Percentiles rank a stretch among this genome's conserved stretches.
These are phyloP conservation scores for Bacterosira constricta DNA, from an alignment of 108 stramenopile species.

Conservation along the genomic window DNA sequence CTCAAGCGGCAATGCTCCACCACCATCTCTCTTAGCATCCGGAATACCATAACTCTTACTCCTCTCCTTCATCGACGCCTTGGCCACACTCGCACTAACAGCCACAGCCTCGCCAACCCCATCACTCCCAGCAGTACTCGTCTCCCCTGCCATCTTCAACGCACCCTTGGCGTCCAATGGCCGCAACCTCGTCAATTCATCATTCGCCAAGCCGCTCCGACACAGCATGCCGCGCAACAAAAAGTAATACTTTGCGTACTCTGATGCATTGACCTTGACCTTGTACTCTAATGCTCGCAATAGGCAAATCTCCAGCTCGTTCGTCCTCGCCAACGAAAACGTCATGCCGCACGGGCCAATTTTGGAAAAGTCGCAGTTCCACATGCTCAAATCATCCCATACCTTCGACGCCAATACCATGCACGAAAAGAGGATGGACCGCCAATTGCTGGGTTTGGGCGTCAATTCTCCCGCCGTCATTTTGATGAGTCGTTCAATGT, in stretches of 20 bases:
- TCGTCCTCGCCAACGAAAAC: constrained; percentile 89
- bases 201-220: constrained; percentile 71
- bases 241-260: constrained; percentile 98
- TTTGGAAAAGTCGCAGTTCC: constrained; percentile 93
- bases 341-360: constrained; percentile 73
- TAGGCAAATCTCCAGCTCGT: constrained; percentile 88
- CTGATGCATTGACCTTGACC: constrained; percentile 90
- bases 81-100: constrained; percentile 39
- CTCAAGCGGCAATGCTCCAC: constrained; percentile 5
- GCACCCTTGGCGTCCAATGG: constrained; percentile 81
- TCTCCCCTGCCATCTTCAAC: constrained; percentile 24
- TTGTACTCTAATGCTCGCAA: constrained; percentile 75
- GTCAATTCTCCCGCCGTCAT: constrained; percentile 75
- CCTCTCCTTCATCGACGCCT: constrained; percentile 41
- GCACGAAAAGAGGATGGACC: constrained; percentile 87
- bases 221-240: constrained; percentile 85
- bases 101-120: not conserved
- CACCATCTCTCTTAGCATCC: constrained; percentile 1
- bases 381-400: constrained; percentile 98
- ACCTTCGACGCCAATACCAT: constrained; percentile 96
- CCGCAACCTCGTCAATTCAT: constrained; percentile 52
- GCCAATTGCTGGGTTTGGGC: constrained; percentile 83
- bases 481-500: constrained; percentile 95
- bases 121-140: not conserved
- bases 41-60: constrained; percentile 41